These are phyloP conservation scores for Lactuca saligna DNA, from an alignment of 129 eudicot species.

Conservation along the genomic window DNA sequence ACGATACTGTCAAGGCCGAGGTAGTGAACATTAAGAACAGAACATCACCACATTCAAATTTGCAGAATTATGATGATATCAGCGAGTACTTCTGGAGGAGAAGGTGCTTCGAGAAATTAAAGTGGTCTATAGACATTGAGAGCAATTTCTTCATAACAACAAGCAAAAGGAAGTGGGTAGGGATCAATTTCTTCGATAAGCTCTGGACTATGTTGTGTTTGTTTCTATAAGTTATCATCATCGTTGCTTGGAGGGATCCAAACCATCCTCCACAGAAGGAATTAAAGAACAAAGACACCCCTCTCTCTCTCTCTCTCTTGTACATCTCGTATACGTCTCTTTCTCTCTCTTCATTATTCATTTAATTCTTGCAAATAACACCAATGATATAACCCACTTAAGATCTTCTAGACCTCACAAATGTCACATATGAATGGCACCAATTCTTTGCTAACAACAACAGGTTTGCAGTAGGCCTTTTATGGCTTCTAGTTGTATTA, in stretches of 20 bases:
- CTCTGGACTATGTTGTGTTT: slow-evolving; percentile 83
- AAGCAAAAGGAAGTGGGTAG: slow-evolving; percentile 53
- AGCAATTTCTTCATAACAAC: slow-evolving; percentile 71
- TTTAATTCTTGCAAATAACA: slow-evolving; percentile 83
- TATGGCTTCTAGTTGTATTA: slow-evolving; percentile 81
- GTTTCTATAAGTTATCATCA: slow-evolving; percentile 76
- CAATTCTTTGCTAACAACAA: slow-evolving; percentile 71
- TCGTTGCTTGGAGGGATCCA: slow-evolving; percentile 71
- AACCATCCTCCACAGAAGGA: slow-evolving; percentile 67
- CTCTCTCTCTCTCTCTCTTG: slow-evolving; percentile 41
- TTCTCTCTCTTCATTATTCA: slow-evolving; percentile 52
- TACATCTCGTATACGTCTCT: background rate
- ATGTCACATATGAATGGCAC: slow-evolving; percentile 73
- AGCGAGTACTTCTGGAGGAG: slow-evolving; percentile 91
- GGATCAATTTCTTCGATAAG: slow-evolving; percentile 94
- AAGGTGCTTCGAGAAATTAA: slow-evolving; percentile 80
- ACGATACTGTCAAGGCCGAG: slow-evolving; percentile 62
- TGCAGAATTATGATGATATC: slow-evolving; percentile 92
- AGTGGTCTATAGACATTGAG: slow-evolving; percentile 83
- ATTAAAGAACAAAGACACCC: slow-evolving; percentile 47
- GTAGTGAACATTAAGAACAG: slow-evolving; percentile 72
- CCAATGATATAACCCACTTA: slow-evolving; percentile 85
- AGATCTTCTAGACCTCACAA: slow-evolving; percentile 41
- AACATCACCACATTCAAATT: slow-evolving; percentile 73
- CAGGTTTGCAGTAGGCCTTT: slow-evolving; percentile 73